phyloP scores from a whole-genome alignment of 2,329 filamentous ascomycete species.

The Monilinia polystroma region DNA sequence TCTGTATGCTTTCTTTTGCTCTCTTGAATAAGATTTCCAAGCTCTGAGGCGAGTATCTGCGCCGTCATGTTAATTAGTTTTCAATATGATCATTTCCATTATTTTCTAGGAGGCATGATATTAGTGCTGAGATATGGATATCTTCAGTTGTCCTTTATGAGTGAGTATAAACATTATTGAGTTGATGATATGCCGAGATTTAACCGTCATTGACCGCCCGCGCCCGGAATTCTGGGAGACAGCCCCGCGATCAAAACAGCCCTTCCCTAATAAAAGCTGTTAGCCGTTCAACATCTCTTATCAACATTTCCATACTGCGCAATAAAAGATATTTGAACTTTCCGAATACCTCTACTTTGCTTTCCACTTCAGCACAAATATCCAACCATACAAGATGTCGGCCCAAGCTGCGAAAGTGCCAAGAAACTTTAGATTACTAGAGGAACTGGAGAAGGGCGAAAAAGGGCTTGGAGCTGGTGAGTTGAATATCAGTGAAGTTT shows the following conservation, averaged over 20 bases:
- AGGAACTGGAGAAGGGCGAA: constrained; percentile 98
- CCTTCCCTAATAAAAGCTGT: constrained; percentile 10
- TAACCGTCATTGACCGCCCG: constrained; percentile 22
- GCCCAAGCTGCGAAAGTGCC: constrained; percentile 67
- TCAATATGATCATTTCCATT: constrained; percentile 31
- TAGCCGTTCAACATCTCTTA: constrained; percentile 5
- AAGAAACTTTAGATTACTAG: constrained; percentile 91
- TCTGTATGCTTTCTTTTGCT: constrained; percentile 94
- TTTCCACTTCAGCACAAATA: background rate
- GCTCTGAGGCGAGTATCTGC: constrained; percentile 83
- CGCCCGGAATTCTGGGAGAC: constrained; percentile 12
- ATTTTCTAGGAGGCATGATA: constrained; percentile 16
- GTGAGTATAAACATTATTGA: background rate
- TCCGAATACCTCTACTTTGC: background rate
- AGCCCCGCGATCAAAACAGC: constrained; percentile 16
- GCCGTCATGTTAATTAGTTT: constrained; percentile 66
- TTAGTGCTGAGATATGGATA: background rate
- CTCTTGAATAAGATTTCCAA: constrained; percentile 89
- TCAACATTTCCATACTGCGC: constrained; percentile 1
- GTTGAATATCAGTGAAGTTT: constrained; percentile 33
- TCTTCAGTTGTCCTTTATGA: constrained; percentile 20
- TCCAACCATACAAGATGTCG: constrained; percentile 33
- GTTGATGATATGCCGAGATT: constrained; percentile 9
- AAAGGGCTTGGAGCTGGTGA: constrained; percentile 90
- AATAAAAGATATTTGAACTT: background rate